Base-by-base conservation (phyloP, 208 protist species). In the Leishmania tropica region DNA sequence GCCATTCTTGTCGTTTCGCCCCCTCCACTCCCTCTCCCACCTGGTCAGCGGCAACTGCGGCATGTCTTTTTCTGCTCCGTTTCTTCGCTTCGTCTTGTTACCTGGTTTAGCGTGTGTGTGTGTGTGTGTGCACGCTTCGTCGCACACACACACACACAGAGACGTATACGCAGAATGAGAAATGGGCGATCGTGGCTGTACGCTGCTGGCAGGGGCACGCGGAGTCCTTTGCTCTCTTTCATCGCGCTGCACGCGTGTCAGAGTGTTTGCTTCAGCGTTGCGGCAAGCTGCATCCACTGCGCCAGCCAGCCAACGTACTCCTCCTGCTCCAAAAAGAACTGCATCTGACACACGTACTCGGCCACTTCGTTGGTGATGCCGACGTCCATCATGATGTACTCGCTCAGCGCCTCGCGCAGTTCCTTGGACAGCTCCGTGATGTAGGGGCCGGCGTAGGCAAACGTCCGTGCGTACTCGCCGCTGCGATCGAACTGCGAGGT, bases 311-410 rank as follows among this genome's bases (percentile, higher is more conserved):
- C 85, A 79, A 94, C 88, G 83, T 97, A 97, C 84, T 94, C 94
- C 79, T 96, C 91, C 79, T 97, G 94, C 83, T 97, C 94, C 67
- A 95, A 74, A 37, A 92, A 93, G 65, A 91, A 97, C 78, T 94
- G 88, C 88, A 95, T 90, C 77, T 97, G 94, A 64, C 92, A 95
- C 37, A 97, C 88, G 83, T 95, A 97, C 84, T 97, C 93, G 6
- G 84, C 86, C 72, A 97, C 83, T 74, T 92, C 83, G 70, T 76
- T 78, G 35, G 76, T 92, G 68, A 97, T 76, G 67, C 87, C 88
- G 1, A 97, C 76, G 40, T 94, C 80, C 40, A 84, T 79, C 81
- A 92, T 85, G 8, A 96, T 35, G 83, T 97, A 96, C 56, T 81
- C 78, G 40, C 86, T 65, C 64, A 97, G 79, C 17, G 84, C 85